A percentile compares a stretch with the other conserved stretches of the same genome.
Evolutionary conservation across 148 eudicot species (phyloP).

Genomic region (Fallopia convolvulus): DNA sequence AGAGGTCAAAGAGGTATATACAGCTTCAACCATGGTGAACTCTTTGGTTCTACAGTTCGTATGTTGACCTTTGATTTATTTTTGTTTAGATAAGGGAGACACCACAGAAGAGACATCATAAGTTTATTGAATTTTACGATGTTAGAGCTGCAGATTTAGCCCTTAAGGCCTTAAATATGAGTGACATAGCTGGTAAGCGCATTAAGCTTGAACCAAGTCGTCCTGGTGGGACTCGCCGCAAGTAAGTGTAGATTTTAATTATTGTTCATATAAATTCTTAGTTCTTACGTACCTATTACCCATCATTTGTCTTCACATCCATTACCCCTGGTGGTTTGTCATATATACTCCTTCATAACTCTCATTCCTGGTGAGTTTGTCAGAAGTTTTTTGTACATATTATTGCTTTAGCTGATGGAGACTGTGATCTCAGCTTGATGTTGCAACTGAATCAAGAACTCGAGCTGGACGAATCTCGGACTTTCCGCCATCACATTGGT

Average conservation of each 20-base stretch:
- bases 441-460: conserved; percentile 63
- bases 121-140: conserved; percentile 87
- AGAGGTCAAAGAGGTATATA: conserved; percentile 83
- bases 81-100: conserved; percentile 77
- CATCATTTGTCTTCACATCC: neutral
- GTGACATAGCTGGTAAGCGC: conserved; percentile 94
- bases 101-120: conserved; percentile 90
- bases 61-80: neutral
- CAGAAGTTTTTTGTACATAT: neutral
- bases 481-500: conserved; percentile 50
- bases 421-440: conserved; percentile 39
- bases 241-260: conserved; percentile 32
- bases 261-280: neutral
- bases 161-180: conserved; percentile 78
- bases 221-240: conserved; percentile 93
- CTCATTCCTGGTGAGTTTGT: neutral
- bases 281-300: neutral
- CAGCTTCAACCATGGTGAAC: neutral
- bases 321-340: neutral
- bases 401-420: neutral
- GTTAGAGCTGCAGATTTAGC: conserved; percentile 96
- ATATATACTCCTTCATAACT: neutral
- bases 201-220: conserved; percentile 96
- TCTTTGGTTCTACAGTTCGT: neutral
- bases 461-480: conserved; percentile 57